Percentiles rank a stretch among this genome's conserved stretches.
Conservation (phyloP, 176 grass and related monocot genomes). For the Cymbopogon citratus region DNA sequence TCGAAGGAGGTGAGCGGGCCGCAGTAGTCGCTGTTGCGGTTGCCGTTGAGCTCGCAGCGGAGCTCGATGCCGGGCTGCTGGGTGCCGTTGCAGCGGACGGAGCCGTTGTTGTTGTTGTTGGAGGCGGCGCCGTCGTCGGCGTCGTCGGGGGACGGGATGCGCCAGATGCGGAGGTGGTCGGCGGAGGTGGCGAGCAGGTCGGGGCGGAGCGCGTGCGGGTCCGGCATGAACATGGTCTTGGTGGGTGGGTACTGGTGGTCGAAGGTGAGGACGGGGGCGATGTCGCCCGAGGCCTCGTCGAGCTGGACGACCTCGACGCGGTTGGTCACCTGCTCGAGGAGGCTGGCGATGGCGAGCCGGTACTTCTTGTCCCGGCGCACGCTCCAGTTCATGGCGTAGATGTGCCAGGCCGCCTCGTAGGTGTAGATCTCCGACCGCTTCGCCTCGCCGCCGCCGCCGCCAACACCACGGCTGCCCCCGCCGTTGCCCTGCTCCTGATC, state of each 20-base stretch:
- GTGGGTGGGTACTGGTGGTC: slow-evolving; percentile 93
- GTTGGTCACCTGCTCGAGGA: slow-evolving; percentile 71
- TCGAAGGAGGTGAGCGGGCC: slow-evolving; percentile 93
- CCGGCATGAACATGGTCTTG: slow-evolving; percentile 94
- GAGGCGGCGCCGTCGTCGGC: neutral
- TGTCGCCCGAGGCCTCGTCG: slow-evolving; percentile 87
- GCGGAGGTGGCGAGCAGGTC: slow-evolving; percentile 99
- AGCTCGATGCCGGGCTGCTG: slow-evolving; percentile 47
- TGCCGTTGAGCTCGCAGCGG: slow-evolving; percentile 72
- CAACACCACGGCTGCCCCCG: neutral
- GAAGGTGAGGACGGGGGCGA: slow-evolving; percentile 84
- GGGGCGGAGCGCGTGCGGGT: slow-evolving; percentile 76
- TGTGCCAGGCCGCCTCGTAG: slow-evolving; percentile 91
- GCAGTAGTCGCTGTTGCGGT: slow-evolving; percentile 95
- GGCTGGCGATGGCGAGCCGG: slow-evolving; percentile 91
- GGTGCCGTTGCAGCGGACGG: slow-evolving; percentile 33
- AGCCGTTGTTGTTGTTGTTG: slow-evolving; percentile 8
- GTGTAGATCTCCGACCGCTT: slow-evolving; percentile 99
- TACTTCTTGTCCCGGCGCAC: slow-evolving; percentile 97
- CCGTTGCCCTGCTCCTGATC: slow-evolving; percentile 40
- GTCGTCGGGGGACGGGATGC: slow-evolving; percentile 47
- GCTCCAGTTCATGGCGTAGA: slow-evolving; percentile 99
- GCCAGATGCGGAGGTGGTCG: slow-evolving; percentile 98
- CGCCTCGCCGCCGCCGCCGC: slow-evolving; percentile 61
- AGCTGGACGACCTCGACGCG: slow-evolving; percentile 93